Conservation (phyloP, 768 basidiomycete genomes). For the Russula sp. region DNA sequence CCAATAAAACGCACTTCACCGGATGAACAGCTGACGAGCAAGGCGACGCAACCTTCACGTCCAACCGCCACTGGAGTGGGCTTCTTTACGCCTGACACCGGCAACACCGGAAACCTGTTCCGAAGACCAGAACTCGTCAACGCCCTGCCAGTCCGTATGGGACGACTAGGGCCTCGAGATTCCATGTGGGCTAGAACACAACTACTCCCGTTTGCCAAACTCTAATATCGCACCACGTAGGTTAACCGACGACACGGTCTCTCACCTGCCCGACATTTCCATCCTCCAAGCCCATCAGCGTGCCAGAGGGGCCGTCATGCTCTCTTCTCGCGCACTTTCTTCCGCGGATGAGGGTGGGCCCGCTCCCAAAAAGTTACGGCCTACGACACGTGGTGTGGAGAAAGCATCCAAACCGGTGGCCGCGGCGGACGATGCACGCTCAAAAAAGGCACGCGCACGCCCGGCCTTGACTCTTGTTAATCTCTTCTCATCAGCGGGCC, state of each 20-base stretch:
- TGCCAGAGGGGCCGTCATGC: constrained; percentile 26
- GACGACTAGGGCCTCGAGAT: constrained; percentile 47
- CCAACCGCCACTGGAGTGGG: constrained; percentile 59
- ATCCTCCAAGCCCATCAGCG: constrained; percentile 45
- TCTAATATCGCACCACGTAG: constrained; percentile 6
- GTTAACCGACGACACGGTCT: constrained; percentile 43
- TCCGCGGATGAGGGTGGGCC: constrained; percentile 80
- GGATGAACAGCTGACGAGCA: constrained; percentile 41
- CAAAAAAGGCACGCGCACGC: constrained; percentile 89
- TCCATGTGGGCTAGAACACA: constrained; percentile 42
- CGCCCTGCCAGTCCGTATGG: constrained; percentile 53
- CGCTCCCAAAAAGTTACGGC: constrained; percentile 65
- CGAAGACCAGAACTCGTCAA: constrained; percentile 42
- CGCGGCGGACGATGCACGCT: constrained; percentile 48
- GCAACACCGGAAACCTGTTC: constrained; percentile 48
- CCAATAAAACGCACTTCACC: constrained; percentile 48
- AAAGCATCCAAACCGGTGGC: constrained; percentile 54
- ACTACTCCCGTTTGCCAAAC: not conserved
- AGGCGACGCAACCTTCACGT: constrained; percentile 28
- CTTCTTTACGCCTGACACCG: constrained; percentile 70
- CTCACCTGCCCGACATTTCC: constrained; percentile 49
- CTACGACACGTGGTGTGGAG: constrained; percentile 40
- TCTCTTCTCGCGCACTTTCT: constrained; percentile 56
- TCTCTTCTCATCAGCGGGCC: constrained; percentile 69
- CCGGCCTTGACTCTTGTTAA: constrained; percentile 83